Base-by-base conservation (phyloP, 345 rosid genomes). In the Rhodamnia argentea region DNA sequence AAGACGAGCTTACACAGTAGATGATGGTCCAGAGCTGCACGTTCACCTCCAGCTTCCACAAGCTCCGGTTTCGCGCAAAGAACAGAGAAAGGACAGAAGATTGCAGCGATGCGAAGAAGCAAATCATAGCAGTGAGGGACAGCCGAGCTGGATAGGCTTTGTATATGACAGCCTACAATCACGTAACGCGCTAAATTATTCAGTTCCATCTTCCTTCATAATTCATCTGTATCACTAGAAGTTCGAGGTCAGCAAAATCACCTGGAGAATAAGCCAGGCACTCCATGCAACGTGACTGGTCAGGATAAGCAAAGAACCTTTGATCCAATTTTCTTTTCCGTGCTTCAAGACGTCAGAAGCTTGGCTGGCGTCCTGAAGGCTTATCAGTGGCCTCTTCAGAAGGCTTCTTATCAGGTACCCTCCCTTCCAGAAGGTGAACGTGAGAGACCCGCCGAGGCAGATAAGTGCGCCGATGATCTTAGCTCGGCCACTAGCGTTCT, bases 341-440 rank as follows among this genome's bases (percentile, higher is more conserved):
- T 82, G 84, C 3, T 54, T 83, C 22, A 7, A 18, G 27, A 82
- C 57, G 16, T 40, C 76, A 40, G 29, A 55, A 84, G 84, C 53
- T n/a, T 26, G 52, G 26, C 85, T 14, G 83, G 84, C 62, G 64
- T 60, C 53, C 8, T 89, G 83, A 22, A 89, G 82, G 88, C 85
- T 88, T 75, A 93, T 58, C 70, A 92, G 85, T 6, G 93, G 93
- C 83, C 83, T 86, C 18, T 88, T 40, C 76, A 58, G 86, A 82
- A 88, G 75, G 89, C 92, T 84, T 85, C 87, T 87, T 51, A 83
- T 85, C 20, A 90, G 70, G 54, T 82, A 89, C n/a, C 89, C 90
- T 74, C 89, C 92, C 86, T 88, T 93, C 92, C 95, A 92, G 81
- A 92, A 90, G 70, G 91, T 91, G 83, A 92, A 92, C 18, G 87